A percentile compares a stretch with the other conserved stretches of the same genome.
Conservation (phyloP, 345 rosid genomes). For the Salix suchowensis region DNA sequence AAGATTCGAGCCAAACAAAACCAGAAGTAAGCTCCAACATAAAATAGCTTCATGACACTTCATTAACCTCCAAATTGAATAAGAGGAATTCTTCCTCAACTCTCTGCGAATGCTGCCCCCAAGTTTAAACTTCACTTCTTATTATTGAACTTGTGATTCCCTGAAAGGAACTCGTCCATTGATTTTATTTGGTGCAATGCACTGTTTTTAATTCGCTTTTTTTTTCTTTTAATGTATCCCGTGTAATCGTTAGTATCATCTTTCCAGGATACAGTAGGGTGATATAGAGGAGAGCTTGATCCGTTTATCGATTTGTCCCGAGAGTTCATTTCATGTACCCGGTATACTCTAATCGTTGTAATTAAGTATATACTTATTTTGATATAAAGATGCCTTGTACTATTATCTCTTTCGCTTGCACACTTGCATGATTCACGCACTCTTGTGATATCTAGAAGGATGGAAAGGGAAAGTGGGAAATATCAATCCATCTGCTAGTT, state of each 20-base stretch:
- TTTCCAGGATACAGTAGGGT: slow-evolving; percentile 8
- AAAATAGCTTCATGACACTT: neutral
- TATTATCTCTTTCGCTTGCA: neutral
- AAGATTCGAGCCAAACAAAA: slow-evolving; percentile 71
- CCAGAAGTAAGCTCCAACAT: slow-evolving; percentile 28
- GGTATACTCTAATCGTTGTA: neutral
- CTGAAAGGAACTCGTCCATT: neutral
- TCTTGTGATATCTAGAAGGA: too few species aligned
- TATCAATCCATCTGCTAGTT: too few species aligned
- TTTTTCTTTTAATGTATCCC: slow-evolving; percentile 1
- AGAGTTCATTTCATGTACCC: neutral
- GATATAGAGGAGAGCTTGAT: slow-evolving; percentile 14
- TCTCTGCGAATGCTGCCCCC: neutral
- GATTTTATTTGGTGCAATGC: slow-evolving; percentile 11
- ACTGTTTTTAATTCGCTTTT: slow-evolving; percentile 17
- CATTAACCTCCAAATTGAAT: slow-evolving; percentile 3
- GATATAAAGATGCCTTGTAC: slow-evolving; percentile 6
- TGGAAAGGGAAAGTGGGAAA: too few species aligned
- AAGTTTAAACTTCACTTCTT: neutral
- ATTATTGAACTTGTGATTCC: slow-evolving; percentile 3
- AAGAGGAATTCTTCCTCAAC: neutral
- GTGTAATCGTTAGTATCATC: slow-evolving; percentile 2
- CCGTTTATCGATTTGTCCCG: neutral
- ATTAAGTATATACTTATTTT: slow-evolving; percentile 2
- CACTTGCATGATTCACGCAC: too few species aligned